Evolutionary conservation across 768 basidiomycete species (phyloP).

Genomic region (Amanita fuliginea): DNA sequence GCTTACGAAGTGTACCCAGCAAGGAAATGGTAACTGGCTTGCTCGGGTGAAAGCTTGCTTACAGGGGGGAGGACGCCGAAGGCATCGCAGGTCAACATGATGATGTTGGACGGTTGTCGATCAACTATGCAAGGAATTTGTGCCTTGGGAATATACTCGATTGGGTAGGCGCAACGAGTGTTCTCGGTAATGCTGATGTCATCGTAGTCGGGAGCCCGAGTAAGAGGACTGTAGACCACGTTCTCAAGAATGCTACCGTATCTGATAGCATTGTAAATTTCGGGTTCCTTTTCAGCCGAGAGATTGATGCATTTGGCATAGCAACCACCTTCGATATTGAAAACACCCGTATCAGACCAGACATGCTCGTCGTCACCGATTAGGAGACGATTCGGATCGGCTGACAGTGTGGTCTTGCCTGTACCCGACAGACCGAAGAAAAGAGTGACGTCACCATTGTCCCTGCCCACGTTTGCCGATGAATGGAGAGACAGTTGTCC

Average conservation of each 20-base stretch:
- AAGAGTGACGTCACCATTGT: conserved; percentile 86
- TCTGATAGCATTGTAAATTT: conserved; percentile 90
- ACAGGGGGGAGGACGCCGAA: conserved; percentile 98
- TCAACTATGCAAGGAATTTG: conserved; percentile 85
- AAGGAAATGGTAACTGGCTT: conserved; percentile 96
- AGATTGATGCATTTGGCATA: conserved; percentile 99
- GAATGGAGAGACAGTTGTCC: conserved; percentile 97
- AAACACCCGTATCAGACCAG: conserved; percentile 97
- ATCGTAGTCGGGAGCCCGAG: conserved; percentile 87
- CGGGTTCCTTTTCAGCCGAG: conserved; percentile 94
- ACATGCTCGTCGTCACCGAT: conserved; percentile 99
- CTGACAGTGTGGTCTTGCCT: conserved; percentile 97
- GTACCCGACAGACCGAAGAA: conserved; percentile 99
- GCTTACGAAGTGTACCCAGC: conserved; percentile 89
- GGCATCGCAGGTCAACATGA: conserved; percentile 97
- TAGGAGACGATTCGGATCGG: conserved; percentile 86
- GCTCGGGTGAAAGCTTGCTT: conserved; percentile 82
- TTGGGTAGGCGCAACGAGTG: conserved; percentile 98
- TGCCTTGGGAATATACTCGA: conserved; percentile 94
- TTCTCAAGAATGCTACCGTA: conserved; percentile 98
- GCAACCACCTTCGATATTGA: conserved; percentile 99
- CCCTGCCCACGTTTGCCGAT: conserved; percentile 89
- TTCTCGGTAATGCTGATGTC: conserved; percentile 97
- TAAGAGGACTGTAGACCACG: conserved; percentile 85
- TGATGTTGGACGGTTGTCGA: conserved; percentile 86